Evolutionary conservation across 768 basidiomycete species (phyloP).

Genomic region (Dioszegia hungarica): DNA sequence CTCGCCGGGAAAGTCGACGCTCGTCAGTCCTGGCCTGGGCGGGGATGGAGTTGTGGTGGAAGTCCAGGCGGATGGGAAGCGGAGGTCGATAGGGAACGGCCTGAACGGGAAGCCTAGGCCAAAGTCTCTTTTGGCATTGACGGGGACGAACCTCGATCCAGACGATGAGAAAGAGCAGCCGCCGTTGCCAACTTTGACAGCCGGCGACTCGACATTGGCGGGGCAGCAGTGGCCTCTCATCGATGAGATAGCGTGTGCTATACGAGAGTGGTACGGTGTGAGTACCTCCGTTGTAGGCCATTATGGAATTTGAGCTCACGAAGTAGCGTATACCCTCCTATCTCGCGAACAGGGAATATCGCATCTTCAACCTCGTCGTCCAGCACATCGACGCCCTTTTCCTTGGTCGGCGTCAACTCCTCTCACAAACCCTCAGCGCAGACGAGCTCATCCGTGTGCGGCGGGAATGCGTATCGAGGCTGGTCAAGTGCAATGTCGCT

Average conservation of each 20-base stretch:
- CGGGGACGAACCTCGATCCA: neutral
- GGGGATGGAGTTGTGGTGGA: neutral
- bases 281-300: slow-evolving; percentile 2
- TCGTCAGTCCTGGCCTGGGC: neutral
- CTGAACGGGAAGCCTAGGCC: slow-evolving; percentile 17
- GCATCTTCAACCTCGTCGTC: slow-evolving; percentile 75
- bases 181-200: slow-evolving; percentile 79
- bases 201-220: slow-evolving; percentile 84
- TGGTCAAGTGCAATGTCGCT: slow-evolving; percentile 83
- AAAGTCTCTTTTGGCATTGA: slow-evolving; percentile 23
- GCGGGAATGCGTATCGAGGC: slow-evolving; percentile 76
- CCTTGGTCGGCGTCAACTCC: slow-evolving; percentile 80
- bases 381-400: slow-evolving; percentile 88
- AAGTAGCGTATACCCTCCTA: slow-evolving; percentile 70
- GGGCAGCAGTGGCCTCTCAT: slow-evolving; percentile 82
- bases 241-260: slow-evolving; percentile 92
- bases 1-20: neutral
- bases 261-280: slow-evolving; percentile 80
- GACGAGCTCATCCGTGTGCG: slow-evolving; percentile 80
- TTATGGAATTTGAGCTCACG: neutral
- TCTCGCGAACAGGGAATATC: slow-evolving; percentile 81
- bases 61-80: neutral
- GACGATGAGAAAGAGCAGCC: slow-evolving; percentile 38
- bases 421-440: slow-evolving; percentile 76
- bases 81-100: slow-evolving; percentile 4